Evolutionary conservation across 2,329 filamentous ascomycete species (phyloP), one percentile per base, ranked within the genome.

Genomic region (Aspergillus fischeri): DNA sequence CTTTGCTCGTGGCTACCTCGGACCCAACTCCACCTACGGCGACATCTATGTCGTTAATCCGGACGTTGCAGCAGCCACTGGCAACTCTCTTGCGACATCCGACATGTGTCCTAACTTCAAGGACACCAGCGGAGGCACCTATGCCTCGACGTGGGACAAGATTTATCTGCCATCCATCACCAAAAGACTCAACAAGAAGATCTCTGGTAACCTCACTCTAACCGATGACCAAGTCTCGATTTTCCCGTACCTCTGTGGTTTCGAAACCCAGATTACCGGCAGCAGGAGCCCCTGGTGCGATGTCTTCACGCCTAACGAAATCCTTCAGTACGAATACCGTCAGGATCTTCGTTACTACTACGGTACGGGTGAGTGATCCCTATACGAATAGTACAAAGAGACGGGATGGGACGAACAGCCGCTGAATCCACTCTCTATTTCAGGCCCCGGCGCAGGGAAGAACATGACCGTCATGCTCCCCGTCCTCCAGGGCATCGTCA

Each of bases 281-380:
- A 74, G 73, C 1, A 69, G 83, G 3, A 87, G 84, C 4, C 83
- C 85, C 0, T 89, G 83, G 76, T 89, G 87, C 67, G 75, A 76
- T 52, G 76, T 87, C 17, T 86, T 88, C 64, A 85, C 81, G 3
- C 76, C 86, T 35, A 75, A 83, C 2, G 87, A 90, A 68, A 77
- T 87, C 54, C 75, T 80, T 29, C 73, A 82, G 62, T 89, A 89
- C 62, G 85, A 89, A 64, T 90, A 89, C 68, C 78, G 80, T 1
- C 85, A 89, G 61, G 86, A 89, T 65, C 72, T 90, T 42, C 81
- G 85, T 29, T 90, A 90, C 70, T 88, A 84, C 73, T 88, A 89
- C 64, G 84, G 84, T 10, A 77, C 80, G 1, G 86, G 86, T 0
- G 82, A 41, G 6, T 45, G n/a, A 21, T 10, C 8, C 20, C 10